These are phyloP conservation scores for Xylaria palmicola DNA, from an alignment of 495 filamentous ascomycete species.

Conservation along the genomic window DNA sequence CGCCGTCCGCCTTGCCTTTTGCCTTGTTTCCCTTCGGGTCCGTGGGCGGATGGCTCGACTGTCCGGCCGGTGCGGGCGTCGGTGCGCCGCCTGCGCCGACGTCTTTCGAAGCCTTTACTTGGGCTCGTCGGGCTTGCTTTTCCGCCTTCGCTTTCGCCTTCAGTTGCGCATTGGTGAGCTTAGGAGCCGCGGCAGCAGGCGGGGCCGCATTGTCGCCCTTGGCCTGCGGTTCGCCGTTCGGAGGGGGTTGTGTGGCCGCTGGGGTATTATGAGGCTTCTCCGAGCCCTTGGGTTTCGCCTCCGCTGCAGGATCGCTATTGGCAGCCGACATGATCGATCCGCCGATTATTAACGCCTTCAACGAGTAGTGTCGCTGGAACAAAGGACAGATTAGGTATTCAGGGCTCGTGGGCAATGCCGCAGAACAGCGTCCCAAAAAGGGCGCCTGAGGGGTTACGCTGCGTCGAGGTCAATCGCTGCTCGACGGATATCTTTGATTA, in stretches of 20 bases:
- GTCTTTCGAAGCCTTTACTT: slow-evolving; percentile 53
- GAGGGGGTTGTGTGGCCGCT: slow-evolving; percentile 22
- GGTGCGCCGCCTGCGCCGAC: slow-evolving; percentile 27
- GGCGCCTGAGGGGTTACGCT: not conserved
- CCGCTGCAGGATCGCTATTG: not conserved
- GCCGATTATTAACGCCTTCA: not conserved
- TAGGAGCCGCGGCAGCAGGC: slow-evolving; percentile 27
- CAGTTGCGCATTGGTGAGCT: slow-evolving; percentile 65
- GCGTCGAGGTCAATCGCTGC: not conserved
- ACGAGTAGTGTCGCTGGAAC: not conserved
- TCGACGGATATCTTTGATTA: not conserved
- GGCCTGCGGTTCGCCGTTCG: slow-evolving; percentile 26
- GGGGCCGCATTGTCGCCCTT: slow-evolving; percentile 18
- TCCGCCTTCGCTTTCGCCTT: slow-evolving; percentile 79
- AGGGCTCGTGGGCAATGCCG: no score
- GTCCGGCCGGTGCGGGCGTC: slow-evolving; percentile 22
- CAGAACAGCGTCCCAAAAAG: not conserved
- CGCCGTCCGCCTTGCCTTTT: slow-evolving; percentile 51
- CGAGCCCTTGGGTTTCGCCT: slow-evolving; percentile 15
- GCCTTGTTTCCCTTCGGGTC: slow-evolving; percentile 41
- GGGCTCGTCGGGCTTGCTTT: slow-evolving; percentile 70
- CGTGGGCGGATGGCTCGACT: slow-evolving; percentile 25
- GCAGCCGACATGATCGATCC: slow-evolving; percentile 7
- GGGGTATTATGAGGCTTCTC: slow-evolving; percentile 34
- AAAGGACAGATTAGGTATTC: not conserved